These are phyloP conservation scores for Straminergon stramineum DNA, from an alignment of 225 moss, liverwort and hornwort species.

Conservation along the genomic window DNA sequence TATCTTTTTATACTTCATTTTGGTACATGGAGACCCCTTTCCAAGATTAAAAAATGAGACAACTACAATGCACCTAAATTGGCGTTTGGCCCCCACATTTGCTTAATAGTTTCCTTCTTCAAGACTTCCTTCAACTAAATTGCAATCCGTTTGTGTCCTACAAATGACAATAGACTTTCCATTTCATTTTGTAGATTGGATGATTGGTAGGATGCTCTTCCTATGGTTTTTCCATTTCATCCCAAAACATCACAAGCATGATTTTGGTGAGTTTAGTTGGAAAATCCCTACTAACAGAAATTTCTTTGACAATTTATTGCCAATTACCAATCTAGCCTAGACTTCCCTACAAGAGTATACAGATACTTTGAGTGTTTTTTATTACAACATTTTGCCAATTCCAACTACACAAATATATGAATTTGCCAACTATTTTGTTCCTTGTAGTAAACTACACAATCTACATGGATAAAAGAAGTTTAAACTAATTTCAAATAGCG, in stretches of 20 bases:
- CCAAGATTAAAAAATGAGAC: too few relatives aligned
- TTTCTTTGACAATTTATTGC: background rate
- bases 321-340: background rate
- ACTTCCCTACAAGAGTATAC: background rate
- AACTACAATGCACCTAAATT: background rate
- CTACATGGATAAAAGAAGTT: background rate
- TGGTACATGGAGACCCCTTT: too few relatives aligned
- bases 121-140: too few relatives aligned
- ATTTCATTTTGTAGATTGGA: background rate
- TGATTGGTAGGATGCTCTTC: background rate
- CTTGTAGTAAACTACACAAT: too few relatives aligned
- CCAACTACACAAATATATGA: fast-evolving
- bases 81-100: background rate
- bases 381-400: background rate
- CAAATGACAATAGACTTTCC: background rate
- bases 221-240: background rate
- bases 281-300: background rate
- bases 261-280: background rate
- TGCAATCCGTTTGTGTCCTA: background rate
- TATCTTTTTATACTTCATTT: too few relatives aligned
- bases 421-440: background rate
- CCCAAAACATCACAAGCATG: background rate
- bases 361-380: background rate
- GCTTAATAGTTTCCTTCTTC: background rate
- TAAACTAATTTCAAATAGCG: background rate